Base-by-base conservation (phyloP, 257 asterid species). In the Cordia subcordata region DNA sequence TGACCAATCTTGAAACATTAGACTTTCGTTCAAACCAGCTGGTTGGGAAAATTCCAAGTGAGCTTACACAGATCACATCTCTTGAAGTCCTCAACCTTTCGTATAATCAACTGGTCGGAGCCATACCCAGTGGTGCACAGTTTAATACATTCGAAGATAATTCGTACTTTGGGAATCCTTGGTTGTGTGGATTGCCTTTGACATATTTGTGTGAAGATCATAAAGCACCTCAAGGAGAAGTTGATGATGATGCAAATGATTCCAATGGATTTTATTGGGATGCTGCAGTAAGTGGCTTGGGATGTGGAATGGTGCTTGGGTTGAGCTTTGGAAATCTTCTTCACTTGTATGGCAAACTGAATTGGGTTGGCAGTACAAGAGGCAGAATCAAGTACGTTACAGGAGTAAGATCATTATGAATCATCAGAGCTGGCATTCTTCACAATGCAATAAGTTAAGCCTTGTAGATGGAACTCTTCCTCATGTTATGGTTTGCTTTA, bases 111-210 rank as follows among this genome's bases (percentile, higher is more conserved):
- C 40, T 56, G 14, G 60, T 5, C 11, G 68, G 73, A 5, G 39
- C 19, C 13, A 55, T 68, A 32, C 73, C 73, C 10, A 4, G 10
- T 3, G 47, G 47, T 42, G 10, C 5, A 1, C 75, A 69, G 47
- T 69, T 69, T n/a, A n/a, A 32, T 13, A 57, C 75, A 19, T 69
- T 57, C 23, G 12, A 17, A 14, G 63, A 63, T 49, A 10, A 33
- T 18, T 69, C 70, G 12, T 69, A 69, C 40, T 17, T 11, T 1
- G 75, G 65, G 19, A 69, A 69, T 66, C 1, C 18, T 4, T 69
- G 42, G 21, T 58, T 69, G 23, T 70, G 71, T 16, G 75, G 75
- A 35, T 44, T 52, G 33, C 75, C 75, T 35, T 35, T 70, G 67
- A 52, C 75, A 22, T 45, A 54, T 11, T 15, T 1, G 13, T 70